These are phyloP conservation scores for Hypoxylon cercidicola DNA, from an alignment of 495 filamentous ascomycete genomes.

Conservation along the genomic window DNA sequence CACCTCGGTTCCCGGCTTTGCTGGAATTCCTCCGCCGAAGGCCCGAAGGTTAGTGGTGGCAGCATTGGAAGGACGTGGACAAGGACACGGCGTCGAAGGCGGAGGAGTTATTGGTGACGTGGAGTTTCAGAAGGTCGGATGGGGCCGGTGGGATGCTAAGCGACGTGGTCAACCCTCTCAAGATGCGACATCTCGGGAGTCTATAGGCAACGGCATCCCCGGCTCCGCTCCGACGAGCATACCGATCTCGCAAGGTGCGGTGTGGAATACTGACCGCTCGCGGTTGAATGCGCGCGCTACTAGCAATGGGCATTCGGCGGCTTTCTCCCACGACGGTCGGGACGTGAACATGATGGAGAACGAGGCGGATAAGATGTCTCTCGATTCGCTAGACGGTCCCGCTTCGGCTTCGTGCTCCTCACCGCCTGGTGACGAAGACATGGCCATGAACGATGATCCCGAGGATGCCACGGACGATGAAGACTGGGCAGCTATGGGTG, in stretches of 20 bases:
- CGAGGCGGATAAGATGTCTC: slow-evolving; percentile 96
- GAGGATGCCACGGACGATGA: slow-evolving; percentile 96
- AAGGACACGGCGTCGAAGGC: slow-evolving; percentile 63
- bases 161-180: slow-evolving; percentile 72
- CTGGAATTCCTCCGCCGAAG: slow-evolving; percentile 88
- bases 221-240: slow-evolving; percentile 66
- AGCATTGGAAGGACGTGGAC: slow-evolving; percentile 79
- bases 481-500: slow-evolving; percentile 93
- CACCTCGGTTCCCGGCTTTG: slow-evolving; percentile 91
- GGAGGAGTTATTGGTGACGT: slow-evolving; percentile 80
- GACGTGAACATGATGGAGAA: slow-evolving; percentile 79
- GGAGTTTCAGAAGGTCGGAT: slow-evolving; percentile 94
- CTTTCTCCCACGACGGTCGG: slow-evolving; percentile 77
- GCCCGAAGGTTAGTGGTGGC: slow-evolving; percentile 88
- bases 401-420: slow-evolving; percentile 79
- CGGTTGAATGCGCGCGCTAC: slow-evolving; percentile 61
- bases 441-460: slow-evolving; percentile 71
- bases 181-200: slow-evolving; percentile 47
- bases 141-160: slow-evolving; percentile 94
- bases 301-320: slow-evolving; percentile 75
- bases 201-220: slow-evolving; percentile 58
- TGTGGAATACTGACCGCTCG: slow-evolving; percentile 59
- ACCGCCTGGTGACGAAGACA: slow-evolving; percentile 76
- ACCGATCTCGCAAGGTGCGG: slow-evolving; percentile 68
- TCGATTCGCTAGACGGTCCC: slow-evolving; percentile 83